Base-by-base conservation (phyloP, 129 eudicot species). In the Pulicaria dysenterica region DNA sequence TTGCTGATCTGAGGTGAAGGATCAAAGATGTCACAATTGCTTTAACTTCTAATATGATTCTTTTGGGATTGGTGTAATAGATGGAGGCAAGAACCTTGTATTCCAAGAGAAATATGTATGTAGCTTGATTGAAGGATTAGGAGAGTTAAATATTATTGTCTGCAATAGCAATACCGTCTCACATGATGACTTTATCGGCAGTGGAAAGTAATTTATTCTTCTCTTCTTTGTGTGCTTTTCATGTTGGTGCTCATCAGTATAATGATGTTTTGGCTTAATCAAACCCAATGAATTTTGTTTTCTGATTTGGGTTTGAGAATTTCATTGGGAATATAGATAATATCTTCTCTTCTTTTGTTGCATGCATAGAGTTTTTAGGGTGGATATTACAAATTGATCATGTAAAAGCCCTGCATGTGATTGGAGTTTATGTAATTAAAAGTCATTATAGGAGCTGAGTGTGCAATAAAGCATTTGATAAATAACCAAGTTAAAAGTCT, bases 81-180 rank as follows among this genome's bases (percentile, higher is more conserved):
- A 93, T 78, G 96, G 98, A 61, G 98, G 96, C 38, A 94, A 86
- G 63, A 85, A 82, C 60, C 96, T 96, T 14, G 77, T 77, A 4
- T 93, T 93, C 81, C 98, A 90, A 75, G 96, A 90, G 85, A 94
- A 94, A 79, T 93, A 87, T 45, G 70, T 77, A 73, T 93, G 82
- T 44, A 82, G 71, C 2, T 60, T 90, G 58, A 85, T 85, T 50
- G 95, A 90, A 80, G 96, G 98, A 40, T 60, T 94, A 54, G 44
- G 91, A 53, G 98, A 94, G 83, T n/a, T 93, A 10, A 79, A 56
- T 64, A 81, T 90, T 40, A 57, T 77, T 11, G 98, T 93, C 3
- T 94, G 95, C 91, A 94, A 94, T 70, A 94, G 91, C 86, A 94
- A 94, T 80, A 82, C 96, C 0, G 13, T 94, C 59, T 57, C 85